Conservation (phyloP, 169 alveolate genomes). For the Eimeria acervulina region DNA sequence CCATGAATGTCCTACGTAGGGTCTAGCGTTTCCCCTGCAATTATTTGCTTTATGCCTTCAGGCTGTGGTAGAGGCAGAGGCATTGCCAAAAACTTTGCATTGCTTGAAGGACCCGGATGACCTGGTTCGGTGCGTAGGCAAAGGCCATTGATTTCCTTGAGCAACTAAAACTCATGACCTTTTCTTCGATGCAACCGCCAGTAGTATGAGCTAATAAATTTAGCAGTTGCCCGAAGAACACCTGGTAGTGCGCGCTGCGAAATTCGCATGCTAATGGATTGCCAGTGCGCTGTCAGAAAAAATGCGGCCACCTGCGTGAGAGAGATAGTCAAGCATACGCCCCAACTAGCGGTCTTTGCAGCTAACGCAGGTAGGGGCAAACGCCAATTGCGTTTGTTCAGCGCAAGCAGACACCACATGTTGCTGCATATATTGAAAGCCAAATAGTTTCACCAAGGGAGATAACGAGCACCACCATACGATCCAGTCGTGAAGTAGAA, state of each 20-base stretch:
- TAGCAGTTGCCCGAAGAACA: too few relatives aligned
- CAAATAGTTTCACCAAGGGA: too few relatives aligned
- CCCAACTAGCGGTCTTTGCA: conserved; percentile 94
- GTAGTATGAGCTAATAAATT: neutral
- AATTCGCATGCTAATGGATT: neutral
- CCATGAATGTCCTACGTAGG: neutral
- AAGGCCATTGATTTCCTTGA: neutral
- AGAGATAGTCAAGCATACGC: conserved; percentile 95
- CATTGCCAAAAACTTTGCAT: conserved; percentile 95
- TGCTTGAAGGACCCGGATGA: conserved; percentile 94
- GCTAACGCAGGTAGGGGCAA: conserved; percentile 89
- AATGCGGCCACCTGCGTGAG: conserved; percentile 97
- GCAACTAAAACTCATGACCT: neutral
- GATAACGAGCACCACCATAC: too few relatives aligned
- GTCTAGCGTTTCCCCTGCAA: neutral
- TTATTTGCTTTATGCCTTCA: neutral
- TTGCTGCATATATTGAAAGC: neutral
- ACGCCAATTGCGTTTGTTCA: too few relatives aligned
- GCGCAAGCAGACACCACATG: neutral
- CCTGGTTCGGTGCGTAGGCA: conserved; percentile 70
- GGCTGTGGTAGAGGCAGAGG: conserved; percentile 95
- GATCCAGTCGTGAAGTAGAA: neutral
- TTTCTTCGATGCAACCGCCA: neutral
- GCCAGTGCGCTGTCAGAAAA: conserved; percentile 87
- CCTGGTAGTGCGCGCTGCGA: neutral